Base-by-base conservation (phyloP, 2,329 filamentous ascomycete genomes). In the Scolecobasidium constrictum region DNA sequence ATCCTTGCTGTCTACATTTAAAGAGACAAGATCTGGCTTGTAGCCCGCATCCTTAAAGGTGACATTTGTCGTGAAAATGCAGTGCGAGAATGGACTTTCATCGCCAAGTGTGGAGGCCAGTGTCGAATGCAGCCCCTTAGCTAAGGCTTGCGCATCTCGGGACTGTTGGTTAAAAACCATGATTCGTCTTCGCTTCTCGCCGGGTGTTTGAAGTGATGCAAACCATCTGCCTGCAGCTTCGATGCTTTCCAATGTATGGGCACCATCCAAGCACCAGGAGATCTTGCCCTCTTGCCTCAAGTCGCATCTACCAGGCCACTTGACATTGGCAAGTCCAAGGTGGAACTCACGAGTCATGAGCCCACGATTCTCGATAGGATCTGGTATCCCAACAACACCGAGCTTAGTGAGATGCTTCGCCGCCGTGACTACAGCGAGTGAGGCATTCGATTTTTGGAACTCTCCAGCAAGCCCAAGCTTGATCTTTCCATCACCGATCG, bases 141-240 rank as follows among this genome's bases (percentile, higher is more conserved):
- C 73, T 1, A 93, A 70, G 13, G 73, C 67, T 3, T 67, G 64
- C 4, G 84, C 83, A 54, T 94, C 80, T 22, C 87, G 77, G 7
- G 86, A 86, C 56, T 94, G 86, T 61, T 95, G 90, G 61, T 95
- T 95, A 69, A 96, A 96, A 38, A 96, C 72, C 36, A 96, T 65
- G 45, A 82, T 68, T 0, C 85, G 67, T 4, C 65, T 55, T 3
- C 21, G 34, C 5, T 43, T 15, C 47, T 43, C 4, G n/a, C 20
- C 34, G 11, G 18, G 20, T 11, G 47, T 35, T 12, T 46, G 40
- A 23, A 43, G 43, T 31, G 19, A 34, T 38, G 74, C 75, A 53
- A 90, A 90, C 88, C 88, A 95, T 50, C 68, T 69, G 3, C 78
- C 85, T 9, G 83, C 83, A 34, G 85, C 72, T 41, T 77, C 71